These are phyloP conservation scores for Penicillium desertorum DNA, from an alignment of 495 filamentous ascomycete species.

Conservation along the genomic window DNA sequence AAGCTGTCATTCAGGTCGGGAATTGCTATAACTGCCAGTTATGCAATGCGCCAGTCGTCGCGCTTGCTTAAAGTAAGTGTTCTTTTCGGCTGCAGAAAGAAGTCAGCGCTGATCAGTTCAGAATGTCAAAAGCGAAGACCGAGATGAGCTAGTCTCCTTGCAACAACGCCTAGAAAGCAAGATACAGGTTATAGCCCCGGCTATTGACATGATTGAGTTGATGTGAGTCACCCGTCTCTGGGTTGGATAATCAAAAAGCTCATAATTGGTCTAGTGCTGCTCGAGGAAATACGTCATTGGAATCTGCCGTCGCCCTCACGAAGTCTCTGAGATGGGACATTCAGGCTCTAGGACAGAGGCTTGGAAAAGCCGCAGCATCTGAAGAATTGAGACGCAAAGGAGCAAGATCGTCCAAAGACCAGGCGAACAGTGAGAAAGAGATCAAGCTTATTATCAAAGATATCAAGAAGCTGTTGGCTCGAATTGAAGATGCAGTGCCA, in stretches of 20 bases:
- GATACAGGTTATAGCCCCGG: slow-evolving; percentile 85
- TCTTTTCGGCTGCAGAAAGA: not conserved
- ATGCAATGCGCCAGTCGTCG: slow-evolving; percentile 78
- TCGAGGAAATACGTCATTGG: slow-evolving; percentile 90
- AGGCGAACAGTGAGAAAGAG: slow-evolving; percentile 54
- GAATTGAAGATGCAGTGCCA: slow-evolving; percentile 92
- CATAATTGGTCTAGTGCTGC: slow-evolving; percentile 58
- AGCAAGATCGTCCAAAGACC: slow-evolving; percentile 49
- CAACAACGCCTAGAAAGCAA: slow-evolving; percentile 79
- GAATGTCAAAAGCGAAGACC: slow-evolving; percentile 67
- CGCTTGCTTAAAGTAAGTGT: slow-evolving; percentile 70
- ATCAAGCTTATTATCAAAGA: slow-evolving; percentile 69
- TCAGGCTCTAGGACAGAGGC: slow-evolving; percentile 73
- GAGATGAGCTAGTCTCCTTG: slow-evolving; percentile 66
- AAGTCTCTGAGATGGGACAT: slow-evolving; percentile 88
- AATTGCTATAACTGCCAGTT: slow-evolving; percentile 80
- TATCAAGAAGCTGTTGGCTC: slow-evolving; percentile 70
- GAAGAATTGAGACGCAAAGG: slow-evolving; percentile 59
- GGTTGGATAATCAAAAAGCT: slow-evolving; percentile 2
- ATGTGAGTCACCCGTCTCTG: slow-evolving; percentile 54
- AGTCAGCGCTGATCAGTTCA: slow-evolving; percentile 29
- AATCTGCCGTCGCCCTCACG: slow-evolving; percentile 82
- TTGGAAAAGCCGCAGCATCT: slow-evolving; percentile 66
- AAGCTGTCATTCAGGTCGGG: slow-evolving; percentile 59
- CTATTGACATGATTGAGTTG: slow-evolving; percentile 91